Percentiles rank a stretch among this genome's conserved stretches.
These are phyloP conservation scores for Agroathelia rolfsii DNA, from an alignment of 1,284 basidiomycete species.

Conservation along the genomic window DNA sequence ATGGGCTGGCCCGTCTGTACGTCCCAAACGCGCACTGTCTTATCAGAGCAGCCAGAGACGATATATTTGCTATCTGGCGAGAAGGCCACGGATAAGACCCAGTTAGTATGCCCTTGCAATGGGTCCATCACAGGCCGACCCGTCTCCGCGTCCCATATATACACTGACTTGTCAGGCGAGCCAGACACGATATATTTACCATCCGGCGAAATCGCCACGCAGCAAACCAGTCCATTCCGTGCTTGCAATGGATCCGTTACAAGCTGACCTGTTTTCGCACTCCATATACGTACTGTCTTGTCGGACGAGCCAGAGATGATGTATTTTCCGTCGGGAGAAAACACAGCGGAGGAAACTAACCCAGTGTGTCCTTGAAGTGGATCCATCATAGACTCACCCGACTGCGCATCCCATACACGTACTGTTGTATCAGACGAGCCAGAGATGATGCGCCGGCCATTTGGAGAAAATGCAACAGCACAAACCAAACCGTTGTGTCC, in stretches of 20 bases:
- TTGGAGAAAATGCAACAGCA: slow-evolving; percentile 13
- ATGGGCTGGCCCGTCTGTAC: no score
- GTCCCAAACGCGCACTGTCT: slow-evolving; percentile 9
- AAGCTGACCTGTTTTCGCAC: slow-evolving; percentile 1
- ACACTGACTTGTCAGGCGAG: slow-evolving; percentile 6
- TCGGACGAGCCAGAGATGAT: slow-evolving; percentile 9
- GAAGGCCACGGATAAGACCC: slow-evolving; percentile 6
- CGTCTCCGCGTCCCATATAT: slow-evolving; percentile 7
- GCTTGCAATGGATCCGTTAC: not conserved
- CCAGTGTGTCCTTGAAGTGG: slow-evolving; percentile 8
- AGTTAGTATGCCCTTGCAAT: slow-evolving; percentile 5
- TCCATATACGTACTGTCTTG: slow-evolving; percentile 10
- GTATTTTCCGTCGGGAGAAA: slow-evolving; percentile 8
- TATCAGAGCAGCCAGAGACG: slow-evolving; percentile 7
- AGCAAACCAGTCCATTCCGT: no score
- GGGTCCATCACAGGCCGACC: no score
- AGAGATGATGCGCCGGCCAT: slow-evolving; percentile 11
- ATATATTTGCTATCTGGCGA: slow-evolving; percentile 8
- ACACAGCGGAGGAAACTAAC: slow-evolving; percentile 8
- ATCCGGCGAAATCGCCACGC: slow-evolving; percentile 9
- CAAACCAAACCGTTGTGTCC: slow-evolving; percentile 11
- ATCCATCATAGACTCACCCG: not conserved
- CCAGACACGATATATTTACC: slow-evolving; percentile 7
- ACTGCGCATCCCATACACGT: slow-evolving; percentile 13
- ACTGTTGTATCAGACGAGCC: slow-evolving; percentile 12